Evolutionary conservation across 2,329 filamentous ascomycete genomes (phyloP).

Genomic region (Stenocarpella maydis): DNA sequence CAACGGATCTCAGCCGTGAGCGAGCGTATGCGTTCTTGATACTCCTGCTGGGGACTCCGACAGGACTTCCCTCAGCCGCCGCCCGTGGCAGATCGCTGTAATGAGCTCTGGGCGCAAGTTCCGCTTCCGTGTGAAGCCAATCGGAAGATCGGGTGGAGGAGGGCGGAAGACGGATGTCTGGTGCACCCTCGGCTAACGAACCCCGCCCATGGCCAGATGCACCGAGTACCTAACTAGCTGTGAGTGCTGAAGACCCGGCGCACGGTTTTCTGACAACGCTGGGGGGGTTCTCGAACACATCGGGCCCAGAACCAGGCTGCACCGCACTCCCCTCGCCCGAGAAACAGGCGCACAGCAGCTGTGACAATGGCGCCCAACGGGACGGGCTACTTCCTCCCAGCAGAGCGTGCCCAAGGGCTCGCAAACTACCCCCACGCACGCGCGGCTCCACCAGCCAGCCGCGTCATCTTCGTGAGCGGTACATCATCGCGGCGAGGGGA

Average conservation of each 20-base stretch:
- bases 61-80: too few species aligned
- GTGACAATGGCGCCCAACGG: slow-evolving; percentile 40
- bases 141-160: slow-evolving; percentile 27
- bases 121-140: slow-evolving; percentile 33
- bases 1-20: too few species aligned
- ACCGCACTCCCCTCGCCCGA: not conserved
- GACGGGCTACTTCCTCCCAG: slow-evolving; percentile 43
- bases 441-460: slow-evolving; percentile 38
- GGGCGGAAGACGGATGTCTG: slow-evolving; percentile 34
- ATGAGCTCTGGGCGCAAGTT: slow-evolving; percentile 1
- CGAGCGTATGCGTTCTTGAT: too few species aligned
- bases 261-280: not conserved
- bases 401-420: slow-evolving; percentile 43
- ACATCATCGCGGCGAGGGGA: slow-evolving; percentile 46
- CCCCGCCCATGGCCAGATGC: too few species aligned
- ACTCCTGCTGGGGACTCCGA: too few species aligned
- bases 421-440: slow-evolving; percentile 48
- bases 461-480: slow-evolving; percentile 45
- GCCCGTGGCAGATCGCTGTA: too few species aligned
- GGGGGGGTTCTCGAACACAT: not conserved
- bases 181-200: not conserved
- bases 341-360: not conserved
- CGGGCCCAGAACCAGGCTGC: not conserved
- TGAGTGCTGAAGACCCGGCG: too few species aligned
- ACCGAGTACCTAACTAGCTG: too few species aligned